Evolutionary conservation across 2,329 filamentous ascomycete genomes (phyloP).

Genomic region (Trichophyton schoenleinii): DNA sequence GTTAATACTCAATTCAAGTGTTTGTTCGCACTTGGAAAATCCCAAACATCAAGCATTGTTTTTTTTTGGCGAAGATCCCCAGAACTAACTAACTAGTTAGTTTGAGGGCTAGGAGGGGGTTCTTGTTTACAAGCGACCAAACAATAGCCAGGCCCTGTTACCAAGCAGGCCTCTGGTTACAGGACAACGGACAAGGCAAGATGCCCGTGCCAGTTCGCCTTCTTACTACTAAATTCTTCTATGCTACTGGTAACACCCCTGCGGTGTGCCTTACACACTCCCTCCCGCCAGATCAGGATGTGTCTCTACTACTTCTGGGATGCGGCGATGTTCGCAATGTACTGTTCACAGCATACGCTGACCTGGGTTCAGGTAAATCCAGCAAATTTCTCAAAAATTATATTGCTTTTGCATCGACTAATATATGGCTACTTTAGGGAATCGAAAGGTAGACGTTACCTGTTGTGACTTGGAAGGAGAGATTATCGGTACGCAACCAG

Average conservation of each 20-base stretch:
- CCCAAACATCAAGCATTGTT: too few relatives aligned
- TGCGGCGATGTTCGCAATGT: constrained; percentile 47
- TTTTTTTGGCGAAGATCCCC: too few relatives aligned
- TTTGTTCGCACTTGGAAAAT: too few relatives aligned
- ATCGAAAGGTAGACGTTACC: constrained; percentile 41
- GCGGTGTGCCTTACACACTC: constrained; percentile 39
- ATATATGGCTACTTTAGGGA: not conserved
- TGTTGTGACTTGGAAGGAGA: constrained; percentile 43
- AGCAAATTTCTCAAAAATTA: not conserved
- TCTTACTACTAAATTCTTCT: constrained; percentile 21
- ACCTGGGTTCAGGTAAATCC: constrained; percentile 16
- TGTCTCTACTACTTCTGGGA: constrained; percentile 41
- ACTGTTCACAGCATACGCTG: constrained; percentile 40
- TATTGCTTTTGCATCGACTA: not conserved
- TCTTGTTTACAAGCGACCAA: too few relatives aligned
- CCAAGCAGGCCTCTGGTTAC: not conserved
- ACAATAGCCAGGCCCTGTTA: not conserved
- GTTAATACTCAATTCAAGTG: too few relatives aligned
- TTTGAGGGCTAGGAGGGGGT: too few relatives aligned
- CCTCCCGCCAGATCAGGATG: constrained; percentile 40
- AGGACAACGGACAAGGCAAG: not conserved
- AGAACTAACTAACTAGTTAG: too few relatives aligned
- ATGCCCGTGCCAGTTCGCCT: constrained; percentile 5
- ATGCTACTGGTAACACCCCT: constrained; percentile 39
- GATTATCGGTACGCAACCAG: constrained; percentile 35